phyloP scores from a whole-genome alignment of 805 yeast genomes.

The Zygotorulaspora danielsina region DNA sequence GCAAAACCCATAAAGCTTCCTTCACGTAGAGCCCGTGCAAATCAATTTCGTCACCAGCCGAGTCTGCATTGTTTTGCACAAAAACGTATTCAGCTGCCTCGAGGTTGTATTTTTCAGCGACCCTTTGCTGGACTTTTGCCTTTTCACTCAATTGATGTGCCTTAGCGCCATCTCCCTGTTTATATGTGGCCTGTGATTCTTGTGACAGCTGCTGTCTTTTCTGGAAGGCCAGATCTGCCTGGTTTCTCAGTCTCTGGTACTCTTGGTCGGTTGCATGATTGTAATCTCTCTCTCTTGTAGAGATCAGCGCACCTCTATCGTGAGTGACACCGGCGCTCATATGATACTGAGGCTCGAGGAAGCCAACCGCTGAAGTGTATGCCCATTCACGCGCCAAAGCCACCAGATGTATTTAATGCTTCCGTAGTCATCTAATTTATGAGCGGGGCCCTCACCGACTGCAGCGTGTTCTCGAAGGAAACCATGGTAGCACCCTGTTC shows the following conservation, averaged over 20 bases:
- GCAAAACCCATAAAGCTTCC: constrained; percentile 78
- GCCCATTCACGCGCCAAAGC: too few species aligned
- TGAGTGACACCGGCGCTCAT: constrained; percentile 13
- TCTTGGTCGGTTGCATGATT: constrained; percentile 67
- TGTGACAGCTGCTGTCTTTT: constrained; percentile 52
- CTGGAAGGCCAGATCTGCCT: constrained; percentile 64
- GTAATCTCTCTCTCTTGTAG: constrained; percentile 44
- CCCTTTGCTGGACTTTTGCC: constrained; percentile 53
- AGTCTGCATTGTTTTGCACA: constrained; percentile 80
- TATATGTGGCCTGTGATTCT: constrained; percentile 73
- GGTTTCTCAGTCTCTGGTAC: constrained; percentile 57
- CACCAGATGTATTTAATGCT: too few species aligned
- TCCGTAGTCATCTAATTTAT: too few species aligned
- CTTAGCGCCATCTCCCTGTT: constrained; percentile 62
- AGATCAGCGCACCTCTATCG: constrained; percentile 16
- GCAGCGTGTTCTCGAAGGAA: not conserved
- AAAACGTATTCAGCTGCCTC: constrained; percentile 91
- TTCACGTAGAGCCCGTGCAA: constrained; percentile 86
- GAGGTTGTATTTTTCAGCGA: constrained; percentile 66
- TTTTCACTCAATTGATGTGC: constrained; percentile 72
- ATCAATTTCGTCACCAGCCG: constrained; percentile 83
- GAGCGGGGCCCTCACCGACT: too few species aligned
- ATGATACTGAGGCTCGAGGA: too few species aligned
- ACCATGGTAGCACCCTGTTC: too few species aligned
- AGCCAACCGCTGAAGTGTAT: too few species aligned